These are phyloP conservation scores for Gardenia jasminoides DNA, from an alignment of 257 asterid species.

Conservation along the genomic window DNA sequence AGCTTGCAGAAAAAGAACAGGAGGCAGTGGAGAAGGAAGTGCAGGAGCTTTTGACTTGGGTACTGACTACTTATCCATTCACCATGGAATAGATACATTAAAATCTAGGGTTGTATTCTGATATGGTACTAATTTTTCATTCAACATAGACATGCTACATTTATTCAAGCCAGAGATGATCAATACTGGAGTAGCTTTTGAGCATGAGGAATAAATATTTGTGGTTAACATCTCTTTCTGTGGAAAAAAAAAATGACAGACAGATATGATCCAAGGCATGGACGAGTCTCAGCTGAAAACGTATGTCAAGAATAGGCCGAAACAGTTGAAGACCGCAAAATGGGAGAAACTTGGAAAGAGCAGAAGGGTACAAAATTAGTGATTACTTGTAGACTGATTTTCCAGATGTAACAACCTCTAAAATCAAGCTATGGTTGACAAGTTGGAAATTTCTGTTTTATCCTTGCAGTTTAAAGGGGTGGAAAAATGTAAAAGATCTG, in stretches of 20 bases:
- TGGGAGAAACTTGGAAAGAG: conserved; percentile 9
- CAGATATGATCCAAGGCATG: conserved; percentile 24
- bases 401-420: not conserved
- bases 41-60: conserved; percentile 20
- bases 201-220: not conserved
- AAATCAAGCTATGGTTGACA: not conserved
- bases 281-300: conserved; percentile 18
- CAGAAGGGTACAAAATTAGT: conserved; percentile 8
- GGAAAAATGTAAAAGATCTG: conserved; percentile 10
- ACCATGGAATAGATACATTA: not conserved
- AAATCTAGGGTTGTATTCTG: not conserved
- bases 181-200: not conserved
- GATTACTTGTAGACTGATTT: conserved; percentile 1
- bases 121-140: no score
- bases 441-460: not conserved
- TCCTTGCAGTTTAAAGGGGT: conserved; percentile 16
- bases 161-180: not conserved
- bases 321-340: conserved; percentile 9
- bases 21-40: conserved; percentile 19
- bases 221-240: not conserved
- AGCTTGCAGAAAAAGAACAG: conserved; percentile 3
- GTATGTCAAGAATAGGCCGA: conserved; percentile 17
- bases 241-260: conserved; percentile 8
- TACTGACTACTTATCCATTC: not conserved
- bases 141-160: not conserved